Conservation (phyloP, 495 filamentous ascomycete species). For the Penicillium canescens region DNA sequence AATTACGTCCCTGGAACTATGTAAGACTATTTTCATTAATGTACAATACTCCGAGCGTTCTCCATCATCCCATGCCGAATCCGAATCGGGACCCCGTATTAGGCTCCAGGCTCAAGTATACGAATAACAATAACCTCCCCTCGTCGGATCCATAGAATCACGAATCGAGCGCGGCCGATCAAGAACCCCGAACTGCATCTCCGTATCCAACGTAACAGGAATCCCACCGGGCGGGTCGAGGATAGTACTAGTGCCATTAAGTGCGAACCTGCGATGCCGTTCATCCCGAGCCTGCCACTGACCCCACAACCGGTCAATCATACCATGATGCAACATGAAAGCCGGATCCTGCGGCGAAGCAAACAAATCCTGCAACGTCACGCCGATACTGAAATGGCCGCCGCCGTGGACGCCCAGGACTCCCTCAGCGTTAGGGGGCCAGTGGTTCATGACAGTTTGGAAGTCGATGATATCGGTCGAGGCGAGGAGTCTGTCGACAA, state of each 20-base stretch:
- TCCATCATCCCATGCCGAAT: background rate
- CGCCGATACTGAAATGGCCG: slow-evolving; percentile 29
- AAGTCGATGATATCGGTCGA: slow-evolving; percentile 20
- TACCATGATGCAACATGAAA: slow-evolving; percentile 58
- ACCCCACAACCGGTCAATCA: slow-evolving; percentile 59
- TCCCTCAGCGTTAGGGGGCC: slow-evolving; percentile 12
- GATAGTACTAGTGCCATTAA: slow-evolving; percentile 29
- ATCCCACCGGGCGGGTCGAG: slow-evolving; percentile 23
- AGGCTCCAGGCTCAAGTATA: slow-evolving; percentile 8
- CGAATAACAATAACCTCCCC: slow-evolving; percentile 21
- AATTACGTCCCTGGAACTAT: background rate
- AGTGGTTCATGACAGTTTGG: slow-evolving; percentile 27
- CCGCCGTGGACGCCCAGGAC: slow-evolving; percentile 26
- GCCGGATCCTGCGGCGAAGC: slow-evolving; percentile 48
- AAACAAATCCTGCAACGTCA: slow-evolving; percentile 30
- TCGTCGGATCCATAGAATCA: slow-evolving; percentile 28
- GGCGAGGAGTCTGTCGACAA: slow-evolving; percentile 14
- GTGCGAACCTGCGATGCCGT: slow-evolving; percentile 12
- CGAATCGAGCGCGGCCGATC: slow-evolving; percentile 18
- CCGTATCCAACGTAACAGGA: slow-evolving; percentile 23
- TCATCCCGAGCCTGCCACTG: slow-evolving; percentile 48
- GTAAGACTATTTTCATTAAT: background rate
- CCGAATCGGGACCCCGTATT: background rate
- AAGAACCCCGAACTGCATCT: slow-evolving; percentile 31
- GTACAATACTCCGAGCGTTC: background rate